A percentile compares a stretch with the other conserved stretches of the same genome.
Conservation (phyloP, 441 rosid species). For the Croton setiger region DNA sequence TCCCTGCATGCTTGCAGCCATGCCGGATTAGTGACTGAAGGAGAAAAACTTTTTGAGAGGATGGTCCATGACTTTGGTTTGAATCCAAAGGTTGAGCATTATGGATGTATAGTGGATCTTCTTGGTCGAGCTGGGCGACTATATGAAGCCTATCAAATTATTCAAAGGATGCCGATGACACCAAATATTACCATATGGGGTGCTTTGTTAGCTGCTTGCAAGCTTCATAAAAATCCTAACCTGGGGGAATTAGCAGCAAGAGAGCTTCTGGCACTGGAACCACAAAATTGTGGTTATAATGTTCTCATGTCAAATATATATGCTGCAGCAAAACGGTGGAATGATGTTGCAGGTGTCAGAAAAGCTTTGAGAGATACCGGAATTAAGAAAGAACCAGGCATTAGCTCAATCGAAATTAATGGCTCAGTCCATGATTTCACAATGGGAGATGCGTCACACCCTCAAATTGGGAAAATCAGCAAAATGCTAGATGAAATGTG, state of each 20-base stretch:
- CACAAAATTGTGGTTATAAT: slow-evolving; percentile 27
- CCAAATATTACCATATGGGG: slow-evolving; percentile 39
- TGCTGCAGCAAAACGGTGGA: slow-evolving; percentile 35
- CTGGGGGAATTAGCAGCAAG: slow-evolving; percentile 31
- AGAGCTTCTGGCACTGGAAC: slow-evolving; percentile 27
- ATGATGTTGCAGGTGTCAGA: slow-evolving; percentile 28
- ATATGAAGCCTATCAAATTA: slow-evolving; percentile 37
- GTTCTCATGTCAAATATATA: slow-evolving; percentile 33
- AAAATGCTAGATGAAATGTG: slow-evolving; percentile 26
- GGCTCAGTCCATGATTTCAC: slow-evolving; percentile 27
- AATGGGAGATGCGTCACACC: slow-evolving; percentile 22
- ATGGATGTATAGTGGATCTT: slow-evolving; percentile 51
- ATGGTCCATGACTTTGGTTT: slow-evolving; percentile 27
- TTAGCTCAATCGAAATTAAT: slow-evolving; percentile 30
- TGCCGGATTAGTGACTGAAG: slow-evolving; percentile 40
- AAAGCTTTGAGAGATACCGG: slow-evolving; percentile 25
- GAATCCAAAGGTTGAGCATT: slow-evolving; percentile 44
- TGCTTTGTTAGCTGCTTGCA: slow-evolving; percentile 37
- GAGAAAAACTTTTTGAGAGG: slow-evolving; percentile 25
- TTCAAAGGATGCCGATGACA: slow-evolving; percentile 33
- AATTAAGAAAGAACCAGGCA: slow-evolving; percentile 34
- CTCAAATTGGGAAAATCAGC: slow-evolving; percentile 19
- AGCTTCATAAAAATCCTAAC: slow-evolving; percentile 28
- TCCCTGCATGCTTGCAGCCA: slow-evolving; percentile 45
- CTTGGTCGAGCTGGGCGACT: slow-evolving; percentile 48